A percentile compares a stretch with the other conserved stretches of the same genome.
Conservation (phyloP, 2,329 filamentous ascomycete species). For the Monosporascus ibericus region DNA sequence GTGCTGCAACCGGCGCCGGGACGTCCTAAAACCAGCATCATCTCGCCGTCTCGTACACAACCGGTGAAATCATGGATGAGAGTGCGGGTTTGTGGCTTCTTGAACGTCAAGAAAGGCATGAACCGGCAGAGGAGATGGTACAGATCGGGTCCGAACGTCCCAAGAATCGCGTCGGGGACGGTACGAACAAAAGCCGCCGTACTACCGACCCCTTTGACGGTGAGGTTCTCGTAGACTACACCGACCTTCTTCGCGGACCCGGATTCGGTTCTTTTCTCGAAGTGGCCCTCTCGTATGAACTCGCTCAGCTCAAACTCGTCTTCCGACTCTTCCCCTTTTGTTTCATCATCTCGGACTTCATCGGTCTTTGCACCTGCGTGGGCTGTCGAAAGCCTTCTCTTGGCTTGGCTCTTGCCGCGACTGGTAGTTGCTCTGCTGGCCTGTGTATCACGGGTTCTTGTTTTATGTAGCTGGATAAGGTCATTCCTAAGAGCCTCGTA, state of each 20-base stretch:
- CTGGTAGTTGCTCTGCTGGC: slow-evolving; percentile 12
- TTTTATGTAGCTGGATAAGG: slow-evolving; percentile 28
- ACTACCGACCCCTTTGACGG: slow-evolving; percentile 64
- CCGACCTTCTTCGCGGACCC: slow-evolving; percentile 73
- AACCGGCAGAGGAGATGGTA: slow-evolving; percentile 52
- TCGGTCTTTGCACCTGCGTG: slow-evolving; percentile 19
- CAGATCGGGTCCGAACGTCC: slow-evolving; percentile 75
- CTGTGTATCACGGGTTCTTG: slow-evolving; percentile 29
- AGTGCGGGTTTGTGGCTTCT: slow-evolving; percentile 22
- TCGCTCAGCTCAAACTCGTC: slow-evolving; percentile 62
- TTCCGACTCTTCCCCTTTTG: slow-evolving; percentile 40
- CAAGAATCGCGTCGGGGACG: slow-evolving; percentile 65
- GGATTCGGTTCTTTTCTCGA: slow-evolving; percentile 62
- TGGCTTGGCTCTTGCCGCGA: slow-evolving; percentile 2
- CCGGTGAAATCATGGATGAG: slow-evolving; percentile 64
- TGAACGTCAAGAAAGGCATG: slow-evolving; percentile 26
- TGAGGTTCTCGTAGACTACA: slow-evolving; percentile 70
- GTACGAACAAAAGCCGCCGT: slow-evolving; percentile 65
- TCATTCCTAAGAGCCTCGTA: slow-evolving; percentile 29
- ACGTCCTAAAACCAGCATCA: slow-evolving; percentile 63
- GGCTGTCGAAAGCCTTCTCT: slow-evolving; percentile 5
- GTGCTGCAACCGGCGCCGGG: slow-evolving; percentile 72
- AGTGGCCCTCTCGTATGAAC: slow-evolving; percentile 69
- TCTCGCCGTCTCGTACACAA: slow-evolving; percentile 61
- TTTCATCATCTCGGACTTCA: slow-evolving; percentile 26